A percentile compares a stretch with the other conserved stretches of the same genome.
Conservation (phyloP, 495 filamentous ascomycete genomes). For the Ramalina intermedia region DNA sequence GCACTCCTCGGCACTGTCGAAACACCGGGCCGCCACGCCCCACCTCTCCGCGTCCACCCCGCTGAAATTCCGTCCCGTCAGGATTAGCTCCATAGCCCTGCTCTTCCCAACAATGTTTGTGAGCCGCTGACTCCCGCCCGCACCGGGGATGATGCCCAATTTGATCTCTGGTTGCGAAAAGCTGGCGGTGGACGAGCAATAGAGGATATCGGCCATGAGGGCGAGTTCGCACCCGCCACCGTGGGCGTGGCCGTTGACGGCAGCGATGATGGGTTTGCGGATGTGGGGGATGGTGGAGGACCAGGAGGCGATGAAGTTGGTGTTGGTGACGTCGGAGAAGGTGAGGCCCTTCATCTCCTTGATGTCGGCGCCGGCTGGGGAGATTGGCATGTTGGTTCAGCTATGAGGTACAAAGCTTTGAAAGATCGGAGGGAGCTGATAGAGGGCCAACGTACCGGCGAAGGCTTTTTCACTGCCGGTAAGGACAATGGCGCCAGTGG, state of each 20-base stretch:
- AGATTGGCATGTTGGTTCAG: not conserved
- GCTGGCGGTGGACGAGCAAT: conserved; percentile 66
- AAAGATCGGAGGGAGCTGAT: not conserved
- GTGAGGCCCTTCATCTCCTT: conserved; percentile 92
- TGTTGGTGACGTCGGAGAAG: conserved; percentile 71
- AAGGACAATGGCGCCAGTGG: conserved; percentile 64
- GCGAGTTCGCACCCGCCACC: conserved; percentile 94
- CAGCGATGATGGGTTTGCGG: conserved; percentile 85
- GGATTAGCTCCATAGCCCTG: conserved; percentile 83
- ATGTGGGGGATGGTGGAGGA: conserved; percentile 63
- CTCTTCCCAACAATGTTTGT: conserved; percentile 78
- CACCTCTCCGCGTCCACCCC: conserved; percentile 74
- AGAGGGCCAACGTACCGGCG: conserved; percentile 34
- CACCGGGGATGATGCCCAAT: conserved; percentile 81
- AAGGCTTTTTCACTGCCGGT: conserved; percentile 83
- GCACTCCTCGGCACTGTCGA: conserved; percentile 69
- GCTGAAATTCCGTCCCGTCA: conserved; percentile 71
- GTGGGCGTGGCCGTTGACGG: conserved; percentile 85
- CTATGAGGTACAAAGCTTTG: not conserved
- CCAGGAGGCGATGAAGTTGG: conserved; percentile 89
- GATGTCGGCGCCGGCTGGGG: conserved; percentile 80
- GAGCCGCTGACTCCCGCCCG: conserved; percentile 81
- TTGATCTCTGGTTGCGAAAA: conserved; percentile 97
- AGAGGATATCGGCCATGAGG: conserved; percentile 93
- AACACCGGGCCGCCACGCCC: conserved; percentile 75